Conservation (phyloP, 345 rosid species). For the Firmiana major region DNA sequence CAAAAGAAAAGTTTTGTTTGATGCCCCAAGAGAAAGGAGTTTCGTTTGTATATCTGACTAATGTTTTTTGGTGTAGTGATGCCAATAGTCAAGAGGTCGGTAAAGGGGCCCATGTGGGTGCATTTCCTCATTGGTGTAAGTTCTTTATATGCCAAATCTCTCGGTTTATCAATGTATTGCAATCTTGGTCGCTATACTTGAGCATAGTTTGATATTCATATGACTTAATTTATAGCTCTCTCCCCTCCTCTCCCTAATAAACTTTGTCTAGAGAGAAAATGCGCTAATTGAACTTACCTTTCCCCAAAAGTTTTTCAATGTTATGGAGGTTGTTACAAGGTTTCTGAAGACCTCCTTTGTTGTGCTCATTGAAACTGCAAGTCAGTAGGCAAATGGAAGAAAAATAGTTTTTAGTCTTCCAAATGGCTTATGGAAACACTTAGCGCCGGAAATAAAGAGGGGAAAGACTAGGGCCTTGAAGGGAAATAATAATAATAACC, state of each 20-base stretch:
- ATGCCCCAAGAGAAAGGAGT: not conserved
- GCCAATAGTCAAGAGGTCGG: conserved; percentile 67
- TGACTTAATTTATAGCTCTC: not conserved
- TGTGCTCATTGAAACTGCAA: not conserved
- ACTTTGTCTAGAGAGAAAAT: not conserved
- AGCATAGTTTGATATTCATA: not conserved
- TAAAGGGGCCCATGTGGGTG: conserved; percentile 95
- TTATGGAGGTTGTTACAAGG: not conserved
- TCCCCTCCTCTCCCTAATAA: not conserved
- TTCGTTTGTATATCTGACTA: not conserved
- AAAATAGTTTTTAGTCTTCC: too few relatives aligned
- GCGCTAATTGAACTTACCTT: not conserved
- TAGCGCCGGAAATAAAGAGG: too few relatives aligned
- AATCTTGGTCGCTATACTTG: not conserved
- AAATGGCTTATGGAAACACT: too few relatives aligned
- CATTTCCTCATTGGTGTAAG: conserved; percentile 96
- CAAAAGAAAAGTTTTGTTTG: not conserved
- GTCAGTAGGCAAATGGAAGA: too few relatives aligned
- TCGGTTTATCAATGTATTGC: not conserved
- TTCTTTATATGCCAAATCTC: conserved; percentile 4
- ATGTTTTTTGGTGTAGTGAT: conserved; percentile 52
- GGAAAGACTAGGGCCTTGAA: too few relatives aligned
- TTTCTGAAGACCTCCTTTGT: not conserved
- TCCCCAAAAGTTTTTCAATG: not conserved
- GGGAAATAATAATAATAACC: too few relatives aligned